Percentiles rank a stretch among this genome's conserved stretches.
These are phyloP conservation scores for Dictyostelium firmibasis DNA, from an alignment of 78 protist genomes.

Conservation along the genomic window DNA sequence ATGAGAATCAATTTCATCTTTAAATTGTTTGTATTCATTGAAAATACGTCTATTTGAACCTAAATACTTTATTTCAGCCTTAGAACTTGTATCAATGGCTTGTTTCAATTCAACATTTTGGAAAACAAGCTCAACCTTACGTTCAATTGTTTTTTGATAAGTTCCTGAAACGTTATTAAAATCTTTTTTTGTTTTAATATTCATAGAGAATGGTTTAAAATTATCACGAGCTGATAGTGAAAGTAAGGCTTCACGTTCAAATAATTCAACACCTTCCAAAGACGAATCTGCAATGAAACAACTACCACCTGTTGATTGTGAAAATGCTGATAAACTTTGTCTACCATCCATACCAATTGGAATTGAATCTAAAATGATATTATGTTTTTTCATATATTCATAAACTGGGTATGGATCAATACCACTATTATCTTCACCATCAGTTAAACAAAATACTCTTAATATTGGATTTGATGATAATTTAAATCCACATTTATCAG, in stretches of 20 bases:
- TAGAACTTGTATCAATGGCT: neutral
- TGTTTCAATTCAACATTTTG: neutral
- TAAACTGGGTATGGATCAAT: slow-evolving; percentile 12
- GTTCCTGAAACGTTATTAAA: neutral
- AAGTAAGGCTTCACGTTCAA: slow-evolving; percentile 60
- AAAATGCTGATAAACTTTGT: neutral
- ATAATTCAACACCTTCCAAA: slow-evolving; percentile 16
- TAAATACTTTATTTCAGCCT: neutral
- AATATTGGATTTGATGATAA: neutral
- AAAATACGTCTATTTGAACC: neutral
- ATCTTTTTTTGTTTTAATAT: neutral
- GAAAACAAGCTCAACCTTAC: neutral
- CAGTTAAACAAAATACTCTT: slow-evolving; percentile 45
- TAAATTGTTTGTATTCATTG: neutral
- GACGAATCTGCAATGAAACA: slow-evolving; percentile 43
- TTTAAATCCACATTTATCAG: neutral
- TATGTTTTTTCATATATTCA: neutral
- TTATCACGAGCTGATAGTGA: neutral
- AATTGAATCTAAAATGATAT: slow-evolving; percentile 46
- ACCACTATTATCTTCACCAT: slow-evolving; percentile 56
- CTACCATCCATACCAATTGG: slow-evolving; percentile 53
- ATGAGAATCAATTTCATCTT: neutral
- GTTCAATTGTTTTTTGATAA: neutral
- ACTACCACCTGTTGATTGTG: slow-evolving; percentile 58
- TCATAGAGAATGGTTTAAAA: slow-evolving; percentile 13